Conservation (phyloP, 2,329 filamentous ascomycete species). For the Alternaria sp. region DNA sequence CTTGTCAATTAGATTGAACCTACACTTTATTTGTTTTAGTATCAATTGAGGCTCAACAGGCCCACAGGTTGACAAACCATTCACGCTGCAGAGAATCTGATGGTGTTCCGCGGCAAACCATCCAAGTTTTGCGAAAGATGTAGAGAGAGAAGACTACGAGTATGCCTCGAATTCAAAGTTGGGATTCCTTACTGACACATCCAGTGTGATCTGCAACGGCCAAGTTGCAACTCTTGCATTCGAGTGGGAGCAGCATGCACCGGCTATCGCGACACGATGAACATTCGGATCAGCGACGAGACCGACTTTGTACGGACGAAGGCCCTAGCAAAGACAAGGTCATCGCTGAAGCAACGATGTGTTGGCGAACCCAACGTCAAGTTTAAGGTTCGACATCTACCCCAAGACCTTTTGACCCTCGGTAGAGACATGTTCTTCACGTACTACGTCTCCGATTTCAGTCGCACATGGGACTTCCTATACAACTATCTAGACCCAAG, state of each 20-base stretch:
- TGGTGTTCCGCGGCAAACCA: constrained; percentile 26
- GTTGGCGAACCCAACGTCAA: constrained; percentile 1
- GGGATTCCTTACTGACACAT: neutral
- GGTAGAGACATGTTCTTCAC: constrained; percentile 34
- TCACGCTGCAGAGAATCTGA: neutral
- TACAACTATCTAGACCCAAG: constrained; percentile 19
- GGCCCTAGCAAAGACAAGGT: constrained; percentile 3
- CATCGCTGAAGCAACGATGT: neutral
- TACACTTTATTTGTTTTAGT: neutral
- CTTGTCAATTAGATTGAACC: neutral
- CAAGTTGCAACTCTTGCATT: constrained; percentile 30
- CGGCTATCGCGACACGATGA: constrained; percentile 34
- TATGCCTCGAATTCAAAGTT: constrained; percentile 6
- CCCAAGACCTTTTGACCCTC: constrained; percentile 23
- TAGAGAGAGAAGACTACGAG: constrained; percentile 21
- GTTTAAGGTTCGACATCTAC: constrained; percentile 17
- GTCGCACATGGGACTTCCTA: constrained; percentile 32
- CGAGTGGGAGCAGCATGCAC: constrained; percentile 23
- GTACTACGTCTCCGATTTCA: constrained; percentile 35
- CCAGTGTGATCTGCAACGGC: constrained; percentile 34
- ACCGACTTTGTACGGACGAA: constrained; percentile 28
- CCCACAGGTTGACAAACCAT: neutral
- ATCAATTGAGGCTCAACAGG: neutral
- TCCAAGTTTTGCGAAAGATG: constrained; percentile 30
- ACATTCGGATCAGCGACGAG: constrained; percentile 32